Conservation (phyloP, 768 basidiomycete species). For the Naganishia antarctica region DNA sequence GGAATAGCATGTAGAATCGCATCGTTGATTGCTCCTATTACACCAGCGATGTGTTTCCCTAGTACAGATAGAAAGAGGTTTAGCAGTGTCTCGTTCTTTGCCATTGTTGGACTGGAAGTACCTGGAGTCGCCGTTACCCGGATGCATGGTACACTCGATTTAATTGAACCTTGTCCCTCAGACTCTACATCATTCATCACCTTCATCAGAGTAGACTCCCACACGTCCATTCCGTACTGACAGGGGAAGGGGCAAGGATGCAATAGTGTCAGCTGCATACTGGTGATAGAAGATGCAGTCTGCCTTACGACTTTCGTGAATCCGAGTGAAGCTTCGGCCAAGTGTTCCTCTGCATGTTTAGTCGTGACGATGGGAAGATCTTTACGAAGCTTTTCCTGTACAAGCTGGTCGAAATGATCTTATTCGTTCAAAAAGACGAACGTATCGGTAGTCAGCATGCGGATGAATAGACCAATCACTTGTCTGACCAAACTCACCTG, state of each 20-base stretch:
- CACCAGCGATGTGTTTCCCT: slow-evolving; percentile 46
- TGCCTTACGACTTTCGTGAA: slow-evolving; percentile 27
- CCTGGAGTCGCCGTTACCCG: slow-evolving; percentile 38
- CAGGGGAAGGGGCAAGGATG: not conserved
- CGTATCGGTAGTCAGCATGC: not conserved
- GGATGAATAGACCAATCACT: not conserved
- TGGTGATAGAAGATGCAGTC: not conserved
- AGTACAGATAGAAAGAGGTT: slow-evolving; percentile 17
- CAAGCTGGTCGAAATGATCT: slow-evolving; percentile 49
- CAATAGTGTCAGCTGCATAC: not conserved
- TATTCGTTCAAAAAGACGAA: slow-evolving; percentile 25
- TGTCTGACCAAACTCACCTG: slow-evolving; percentile 18
- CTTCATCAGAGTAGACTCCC: slow-evolving; percentile 33
- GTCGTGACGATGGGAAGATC: slow-evolving; percentile 49
- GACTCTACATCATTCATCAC: slow-evolving; percentile 5
- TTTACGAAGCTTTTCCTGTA: slow-evolving; percentile 46
- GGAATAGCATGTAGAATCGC: slow-evolving; percentile 38
- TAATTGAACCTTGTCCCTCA: not conserved
- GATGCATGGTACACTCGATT: slow-evolving; percentile 23
- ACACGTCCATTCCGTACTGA: slow-evolving; percentile 34
- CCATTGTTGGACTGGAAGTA: not conserved
- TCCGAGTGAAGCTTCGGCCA: slow-evolving; percentile 9
- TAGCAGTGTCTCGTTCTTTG: not conserved
- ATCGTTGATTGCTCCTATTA: slow-evolving; percentile 37
- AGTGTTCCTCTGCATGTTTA: slow-evolving; percentile 37